phyloP scores from a whole-genome alignment of 1,284 basidiomycete genomes.

The Vanrija humicola region DNA sequence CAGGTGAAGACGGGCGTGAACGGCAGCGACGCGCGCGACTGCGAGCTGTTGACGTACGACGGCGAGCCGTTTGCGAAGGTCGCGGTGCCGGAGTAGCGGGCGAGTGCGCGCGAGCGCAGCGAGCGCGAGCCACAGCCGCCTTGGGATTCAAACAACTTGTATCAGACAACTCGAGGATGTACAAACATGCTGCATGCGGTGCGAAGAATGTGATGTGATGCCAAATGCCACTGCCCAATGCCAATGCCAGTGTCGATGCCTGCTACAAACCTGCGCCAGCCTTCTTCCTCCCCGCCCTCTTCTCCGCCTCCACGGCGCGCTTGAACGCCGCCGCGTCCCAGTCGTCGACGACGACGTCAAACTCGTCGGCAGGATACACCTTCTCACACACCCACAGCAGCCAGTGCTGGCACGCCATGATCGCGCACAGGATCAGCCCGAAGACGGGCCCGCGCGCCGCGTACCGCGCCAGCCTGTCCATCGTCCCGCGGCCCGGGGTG shows the following conservation, averaged over 20 bases:
- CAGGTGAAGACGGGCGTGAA: conserved; percentile 42
- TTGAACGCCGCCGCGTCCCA: conserved; percentile 25
- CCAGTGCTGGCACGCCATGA: conserved; percentile 50
- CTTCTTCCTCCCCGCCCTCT: not conserved
- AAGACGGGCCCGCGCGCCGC: conserved; percentile 48
- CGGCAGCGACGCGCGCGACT: conserved; percentile 37
- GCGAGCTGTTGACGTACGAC: conserved; percentile 42
- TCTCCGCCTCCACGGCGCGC: conserved; percentile 1
- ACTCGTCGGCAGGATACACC: conserved; percentile 35
- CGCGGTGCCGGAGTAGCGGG: conserved; percentile 23
- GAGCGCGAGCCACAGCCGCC: no score
- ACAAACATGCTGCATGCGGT: not conserved
- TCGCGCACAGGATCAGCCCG: conserved; percentile 51
- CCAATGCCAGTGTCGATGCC: no score
- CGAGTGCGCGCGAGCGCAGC: no score
- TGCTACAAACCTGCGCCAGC: not conserved
- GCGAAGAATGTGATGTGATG: no score
- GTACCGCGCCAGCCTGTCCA: conserved; percentile 68
- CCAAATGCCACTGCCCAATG: no score
- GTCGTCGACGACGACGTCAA: conserved; percentile 37
- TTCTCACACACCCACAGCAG: conserved; percentile 45
- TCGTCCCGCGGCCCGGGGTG: conserved; percentile 60
- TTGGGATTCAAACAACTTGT: no score
- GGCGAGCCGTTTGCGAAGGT: conserved; percentile 32
- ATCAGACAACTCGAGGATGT: no score